Percentiles rank a stretch among this genome's conserved stretches.
Evolutionary conservation across 176 grass and related monocot species (phyloP).

Genomic region (Areca catechu): DNA sequence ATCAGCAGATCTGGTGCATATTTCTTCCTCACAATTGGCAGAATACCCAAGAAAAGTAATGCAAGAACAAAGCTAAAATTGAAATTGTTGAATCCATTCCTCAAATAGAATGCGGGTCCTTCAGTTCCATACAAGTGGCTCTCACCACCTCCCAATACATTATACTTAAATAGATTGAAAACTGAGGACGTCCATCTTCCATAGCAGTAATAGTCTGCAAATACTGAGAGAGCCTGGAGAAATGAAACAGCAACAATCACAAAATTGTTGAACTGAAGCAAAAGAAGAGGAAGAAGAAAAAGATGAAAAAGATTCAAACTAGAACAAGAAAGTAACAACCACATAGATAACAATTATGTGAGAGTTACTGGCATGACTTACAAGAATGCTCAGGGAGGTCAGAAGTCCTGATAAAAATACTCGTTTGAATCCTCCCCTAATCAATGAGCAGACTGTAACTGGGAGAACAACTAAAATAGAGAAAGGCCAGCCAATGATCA

Average conservation of each 20-base stretch:
- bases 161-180: constrained; percentile 95
- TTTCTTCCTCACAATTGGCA: constrained; percentile 64
- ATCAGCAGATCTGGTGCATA: constrained; percentile 71
- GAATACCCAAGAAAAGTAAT: constrained; percentile 54
- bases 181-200: constrained; percentile 71
- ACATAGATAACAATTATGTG: too few species aligned
- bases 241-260: constrained; percentile 16
- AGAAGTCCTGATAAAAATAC: constrained; percentile 79
- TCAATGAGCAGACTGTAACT: constrained; percentile 61
- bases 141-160: constrained; percentile 80
- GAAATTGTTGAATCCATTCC: constrained; percentile 95
- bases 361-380: constrained; percentile 33
- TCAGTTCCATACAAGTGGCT: constrained; percentile 95
- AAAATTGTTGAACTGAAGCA: neutral
- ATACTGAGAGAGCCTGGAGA: constrained; percentile 56
- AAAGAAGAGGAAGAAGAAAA: neutral
- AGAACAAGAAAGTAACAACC: too few species aligned
- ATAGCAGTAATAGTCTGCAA: constrained; percentile 71
- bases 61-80: constrained; percentile 86
- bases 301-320: too few species aligned
- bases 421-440: constrained; percentile 59
- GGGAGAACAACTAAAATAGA: constrained; percentile 89
- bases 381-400: constrained; percentile 62
- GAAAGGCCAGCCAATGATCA: constrained; percentile 98
- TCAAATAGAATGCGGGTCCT: constrained; percentile 64